Percentiles rank a stretch among this genome's conserved stretches.
These are phyloP conservation scores for Cryptomeria japonica DNA, from an alignment of 75 land plant species.

Conservation along the genomic window DNA sequence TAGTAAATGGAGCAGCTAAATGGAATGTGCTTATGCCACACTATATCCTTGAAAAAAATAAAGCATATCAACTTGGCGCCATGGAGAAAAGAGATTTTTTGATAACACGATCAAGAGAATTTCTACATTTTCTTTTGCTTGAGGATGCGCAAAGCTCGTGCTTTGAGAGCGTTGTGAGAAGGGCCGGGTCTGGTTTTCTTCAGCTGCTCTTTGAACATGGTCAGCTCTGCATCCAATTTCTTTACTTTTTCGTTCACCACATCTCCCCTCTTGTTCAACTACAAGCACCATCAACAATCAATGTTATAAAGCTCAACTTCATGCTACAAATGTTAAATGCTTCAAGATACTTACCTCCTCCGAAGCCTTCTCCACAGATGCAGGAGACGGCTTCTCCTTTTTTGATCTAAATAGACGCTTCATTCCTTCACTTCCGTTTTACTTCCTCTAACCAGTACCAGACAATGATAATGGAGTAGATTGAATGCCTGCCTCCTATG, in stretches of 20 bases:
- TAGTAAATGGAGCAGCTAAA: too few relatives aligned
- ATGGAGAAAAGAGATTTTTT: too few relatives aligned
- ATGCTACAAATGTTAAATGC: neutral
- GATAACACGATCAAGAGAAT: neutral
- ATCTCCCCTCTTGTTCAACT: constrained; percentile 25
- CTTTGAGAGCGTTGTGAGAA: constrained; percentile 24
- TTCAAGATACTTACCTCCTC: constrained; percentile 12
- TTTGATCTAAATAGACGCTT: constrained; percentile 17
- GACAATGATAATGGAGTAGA: too few relatives aligned
- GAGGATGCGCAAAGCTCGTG: constrained; percentile 24
- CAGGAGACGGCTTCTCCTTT: constrained; percentile 25
- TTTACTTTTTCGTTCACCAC: constrained; percentile 22
- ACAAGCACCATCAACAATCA: neutral
- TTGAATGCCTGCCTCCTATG: too few relatives aligned
- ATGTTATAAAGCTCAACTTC: neutral
- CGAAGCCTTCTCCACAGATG: constrained; percentile 23
- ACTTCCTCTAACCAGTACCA: too few relatives aligned
- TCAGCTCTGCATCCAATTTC: constrained; percentile 25
- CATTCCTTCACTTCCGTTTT: neutral
- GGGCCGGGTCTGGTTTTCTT: constrained; percentile 29
- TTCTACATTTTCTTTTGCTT: constrained; percentile 30
- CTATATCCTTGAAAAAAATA: too few relatives aligned
- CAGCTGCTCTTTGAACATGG: constrained; percentile 16
- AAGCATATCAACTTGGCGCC: too few relatives aligned
- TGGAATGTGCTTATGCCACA: too few relatives aligned